These are phyloP conservation scores for Rhizopogon rudus DNA, from an alignment of 768 basidiomycete species.

Conservation along the genomic window DNA sequence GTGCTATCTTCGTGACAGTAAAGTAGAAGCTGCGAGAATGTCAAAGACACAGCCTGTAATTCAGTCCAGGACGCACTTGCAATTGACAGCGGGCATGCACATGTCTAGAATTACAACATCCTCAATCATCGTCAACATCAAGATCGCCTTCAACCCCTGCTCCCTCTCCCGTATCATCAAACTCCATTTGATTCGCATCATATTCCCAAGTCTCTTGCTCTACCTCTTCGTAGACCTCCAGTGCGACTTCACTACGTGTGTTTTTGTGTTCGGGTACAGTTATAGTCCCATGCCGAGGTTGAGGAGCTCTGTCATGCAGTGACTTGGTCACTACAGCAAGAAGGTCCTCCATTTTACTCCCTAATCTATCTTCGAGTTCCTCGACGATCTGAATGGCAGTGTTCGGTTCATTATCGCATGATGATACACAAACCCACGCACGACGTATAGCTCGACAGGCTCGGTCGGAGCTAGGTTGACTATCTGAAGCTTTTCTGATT, in stretches of 20 bases:
- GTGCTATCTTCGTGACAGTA: background rate
- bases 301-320: conserved; percentile 5
- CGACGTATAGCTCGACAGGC: conserved; percentile 85
- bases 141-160: conserved; percentile 66
- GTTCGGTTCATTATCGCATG: background rate
- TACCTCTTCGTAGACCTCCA: conserved; percentile 15
- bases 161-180: conserved; percentile 65
- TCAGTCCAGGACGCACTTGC: background rate
- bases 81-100: background rate
- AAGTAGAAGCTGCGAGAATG: background rate
- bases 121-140: conserved; percentile 57
- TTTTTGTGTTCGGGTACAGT: background rate
- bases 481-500: conserved; percentile 88
- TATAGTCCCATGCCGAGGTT: background rate
- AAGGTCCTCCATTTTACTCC: conserved; percentile 64
- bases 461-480: conserved; percentile 85
- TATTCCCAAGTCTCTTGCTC: conserved; percentile 26
- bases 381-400: conserved; percentile 70
- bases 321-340: conserved; percentile 51
- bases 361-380: conserved; percentile 82
- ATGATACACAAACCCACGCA: conserved; percentile 33
- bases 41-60: background rate
- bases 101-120: background rate
- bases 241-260: background rate
- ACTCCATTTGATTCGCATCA: conserved; percentile 47